Base-by-base conservation (phyloP, 495 filamentous ascomycete genomes). In the Bombardia bombarda region DNA sequence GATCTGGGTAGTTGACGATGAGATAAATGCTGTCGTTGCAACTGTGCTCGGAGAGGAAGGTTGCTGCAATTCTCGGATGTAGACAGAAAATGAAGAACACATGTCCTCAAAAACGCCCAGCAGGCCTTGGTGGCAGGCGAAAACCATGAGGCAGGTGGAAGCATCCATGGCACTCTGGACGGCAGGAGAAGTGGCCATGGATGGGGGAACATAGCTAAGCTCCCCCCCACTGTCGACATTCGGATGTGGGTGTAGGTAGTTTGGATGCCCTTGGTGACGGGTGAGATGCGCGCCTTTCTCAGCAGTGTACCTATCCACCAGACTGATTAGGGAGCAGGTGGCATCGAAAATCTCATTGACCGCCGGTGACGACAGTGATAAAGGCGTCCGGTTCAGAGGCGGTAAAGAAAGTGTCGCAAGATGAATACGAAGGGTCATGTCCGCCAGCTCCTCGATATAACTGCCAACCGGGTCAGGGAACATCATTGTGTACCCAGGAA, bases 101-200 rank as follows among this genome's bases (percentile, higher is more conserved):
- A 52, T 19, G 17, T 47, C 37, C 25, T 52, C 49, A n/a, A 52
- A 47, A 0, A 45, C 28, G 14, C 49, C 49, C 3, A 52, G 36
- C 1, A 52, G 37, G 14, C 32, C 19, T 24, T 52, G 49, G 24
- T 51, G 40, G 22, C 22, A 47, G 14, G 49, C 35, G 20, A 47
- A 31, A 0, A 43, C 19, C 31, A 41, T 43, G 2, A 51, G 49
- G 9, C 30, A 38, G 1, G 37, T 37, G 4, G 49, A 43, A 1
- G 49, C 32, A 4, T 44, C 43, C 14, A 40, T 23, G 1, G 49
- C 49, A 7, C 14, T 37, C 8, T 40, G 32, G n/a, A 44, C 32
- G 1, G 39, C 18, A 5, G 26, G 14, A 1, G 40, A 31, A 2
- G 21, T 23, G 4, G 21, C 20, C 20, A 22, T 22, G 20, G 35